phyloP scores from a whole-genome alignment of 352 stramenopile genomes.

The Blastocystis sp. region DNA sequence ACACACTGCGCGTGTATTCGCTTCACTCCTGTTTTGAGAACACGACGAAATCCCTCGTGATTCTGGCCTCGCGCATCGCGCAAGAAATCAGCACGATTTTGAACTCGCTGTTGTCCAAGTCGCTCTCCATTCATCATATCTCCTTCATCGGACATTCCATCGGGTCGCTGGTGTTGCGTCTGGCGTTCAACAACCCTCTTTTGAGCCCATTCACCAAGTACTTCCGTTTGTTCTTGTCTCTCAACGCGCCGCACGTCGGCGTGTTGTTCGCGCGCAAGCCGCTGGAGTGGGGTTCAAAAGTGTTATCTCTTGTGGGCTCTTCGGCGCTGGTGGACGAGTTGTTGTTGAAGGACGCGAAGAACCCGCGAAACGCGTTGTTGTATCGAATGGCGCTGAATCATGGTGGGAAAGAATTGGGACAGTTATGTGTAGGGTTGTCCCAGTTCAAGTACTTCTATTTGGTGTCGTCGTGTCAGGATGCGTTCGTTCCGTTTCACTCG shows the following conservation, averaged over 20 bases:
- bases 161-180: slow-evolving; percentile 29
- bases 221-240: slow-evolving; percentile 50
- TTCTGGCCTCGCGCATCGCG: slow-evolving; percentile 12
- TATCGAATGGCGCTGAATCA: slow-evolving; percentile 68
- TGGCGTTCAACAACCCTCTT: slow-evolving; percentile 29
- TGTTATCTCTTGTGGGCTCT: slow-evolving; percentile 4
- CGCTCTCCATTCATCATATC: background rate
- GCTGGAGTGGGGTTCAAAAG: slow-evolving; percentile 49
- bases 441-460: slow-evolving; percentile 58
- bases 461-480: slow-evolving; percentile 62
- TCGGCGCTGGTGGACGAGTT: slow-evolving; percentile 51
- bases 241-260: slow-evolving; percentile 42
- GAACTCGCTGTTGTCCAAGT: background rate
- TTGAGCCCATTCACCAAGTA: slow-evolving; percentile 18
- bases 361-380: slow-evolving; percentile 39
- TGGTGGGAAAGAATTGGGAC: background rate
- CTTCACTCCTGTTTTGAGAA: slow-evolving; percentile 3
- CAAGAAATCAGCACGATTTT: slow-evolving; percentile 37
- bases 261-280: slow-evolving; percentile 25
- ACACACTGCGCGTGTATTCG: background rate
- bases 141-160: slow-evolving; percentile 69
- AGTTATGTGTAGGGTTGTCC: background rate
- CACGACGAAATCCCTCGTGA: slow-evolving; percentile 10
- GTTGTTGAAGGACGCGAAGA: slow-evolving; percentile 63
- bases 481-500: slow-evolving; percentile 63